These are phyloP conservation scores for Beauveria varroae DNA, from an alignment of 2,329 filamentous ascomycete genomes.

Conservation along the genomic window DNA sequence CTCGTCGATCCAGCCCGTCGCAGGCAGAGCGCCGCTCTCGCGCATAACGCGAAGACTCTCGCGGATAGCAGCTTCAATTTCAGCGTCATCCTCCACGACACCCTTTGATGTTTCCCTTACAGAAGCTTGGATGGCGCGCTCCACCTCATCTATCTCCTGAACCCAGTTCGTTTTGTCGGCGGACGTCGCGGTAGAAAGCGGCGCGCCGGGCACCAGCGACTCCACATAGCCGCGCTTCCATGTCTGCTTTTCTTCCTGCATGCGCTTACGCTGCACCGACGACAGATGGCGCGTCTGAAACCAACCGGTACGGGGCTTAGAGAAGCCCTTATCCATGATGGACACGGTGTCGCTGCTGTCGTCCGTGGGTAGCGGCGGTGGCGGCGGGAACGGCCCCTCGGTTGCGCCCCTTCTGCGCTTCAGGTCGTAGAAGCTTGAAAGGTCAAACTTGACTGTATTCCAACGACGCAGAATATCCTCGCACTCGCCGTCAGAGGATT, in stretches of 20 bases:
- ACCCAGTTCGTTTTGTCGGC: not conserved
- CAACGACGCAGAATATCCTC: conserved; percentile 58
- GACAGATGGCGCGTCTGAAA: conserved; percentile 39
- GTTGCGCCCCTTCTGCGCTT: conserved; percentile 32
- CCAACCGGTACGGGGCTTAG: conserved; percentile 37
- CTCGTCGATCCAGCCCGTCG: conserved; percentile 11
- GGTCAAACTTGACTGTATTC: conserved; percentile 51
- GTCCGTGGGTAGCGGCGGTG: not conserved
- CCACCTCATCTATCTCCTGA: conserved; percentile 48
- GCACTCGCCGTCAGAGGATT: conserved; percentile 49
- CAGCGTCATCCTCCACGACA: conserved; percentile 59
- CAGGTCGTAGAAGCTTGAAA: conserved; percentile 51
- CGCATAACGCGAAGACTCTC: conserved; percentile 57
- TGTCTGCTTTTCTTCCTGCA: conserved; percentile 39
- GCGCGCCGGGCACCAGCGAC: conserved; percentile 10
- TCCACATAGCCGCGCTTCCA: conserved; percentile 30
- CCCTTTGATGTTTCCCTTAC: conserved; percentile 65
- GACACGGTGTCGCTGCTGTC: conserved; percentile 2
- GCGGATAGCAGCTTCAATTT: conserved; percentile 66
- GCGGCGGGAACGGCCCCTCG: conserved; percentile 7
- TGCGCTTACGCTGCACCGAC: conserved; percentile 43
- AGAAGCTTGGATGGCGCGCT: conserved; percentile 62
- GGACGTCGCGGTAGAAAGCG: not conserved
- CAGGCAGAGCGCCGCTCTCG: conserved; percentile 17
- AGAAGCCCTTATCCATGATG: conserved; percentile 16